Evolutionary conservation across 2,329 filamentous ascomycete species (phyloP).

Genomic region (Penicillium crustosum): DNA sequence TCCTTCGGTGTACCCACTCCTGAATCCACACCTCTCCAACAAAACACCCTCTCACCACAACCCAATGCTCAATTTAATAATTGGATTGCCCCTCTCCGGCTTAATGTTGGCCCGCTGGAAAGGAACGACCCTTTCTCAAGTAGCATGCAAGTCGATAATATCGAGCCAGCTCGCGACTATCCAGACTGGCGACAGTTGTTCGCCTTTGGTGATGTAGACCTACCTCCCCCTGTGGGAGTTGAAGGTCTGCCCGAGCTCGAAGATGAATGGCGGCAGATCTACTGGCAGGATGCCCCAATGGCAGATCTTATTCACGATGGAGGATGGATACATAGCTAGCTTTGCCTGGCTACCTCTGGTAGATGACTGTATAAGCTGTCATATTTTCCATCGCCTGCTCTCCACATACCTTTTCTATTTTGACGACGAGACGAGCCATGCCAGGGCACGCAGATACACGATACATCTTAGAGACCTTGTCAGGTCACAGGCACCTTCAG

Average conservation of each 20-base stretch:
- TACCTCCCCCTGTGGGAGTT: constrained; percentile 38
- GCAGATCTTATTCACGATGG: constrained; percentile 44
- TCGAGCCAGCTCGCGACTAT: constrained; percentile 37
- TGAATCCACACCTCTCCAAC: constrained; percentile 29
- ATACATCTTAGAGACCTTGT: constrained; percentile 2
- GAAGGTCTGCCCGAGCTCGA: constrained; percentile 44
- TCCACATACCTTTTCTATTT: not conserved
- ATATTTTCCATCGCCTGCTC: not conserved
- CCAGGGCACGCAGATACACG: constrained; percentile 17
- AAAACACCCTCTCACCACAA: constrained; percentile 26
- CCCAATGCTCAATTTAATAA: constrained; percentile 31
- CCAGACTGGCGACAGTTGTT: constrained; percentile 46
- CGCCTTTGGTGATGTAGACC: constrained; percentile 41
- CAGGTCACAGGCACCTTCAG: constrained; percentile 6
- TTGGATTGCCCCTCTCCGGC: constrained; percentile 33
- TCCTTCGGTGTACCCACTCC: constrained; percentile 33
- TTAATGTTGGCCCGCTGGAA: constrained; percentile 28
- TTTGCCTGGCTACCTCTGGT: not conserved
- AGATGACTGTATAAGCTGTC: not conserved
- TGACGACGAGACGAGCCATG: constrained; percentile 27
- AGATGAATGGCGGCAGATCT: constrained; percentile 48
- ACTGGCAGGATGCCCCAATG: constrained; percentile 46
- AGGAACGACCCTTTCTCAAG: constrained; percentile 26
- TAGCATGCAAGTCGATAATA: constrained; percentile 31
- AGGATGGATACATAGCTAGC: constrained; percentile 38